Evolutionary conservation across 1,139 yeast species (phyloP), one percentile per base, ranked within the genome.

Genomic region (Barnettozyma hawaiiensis): DNA sequence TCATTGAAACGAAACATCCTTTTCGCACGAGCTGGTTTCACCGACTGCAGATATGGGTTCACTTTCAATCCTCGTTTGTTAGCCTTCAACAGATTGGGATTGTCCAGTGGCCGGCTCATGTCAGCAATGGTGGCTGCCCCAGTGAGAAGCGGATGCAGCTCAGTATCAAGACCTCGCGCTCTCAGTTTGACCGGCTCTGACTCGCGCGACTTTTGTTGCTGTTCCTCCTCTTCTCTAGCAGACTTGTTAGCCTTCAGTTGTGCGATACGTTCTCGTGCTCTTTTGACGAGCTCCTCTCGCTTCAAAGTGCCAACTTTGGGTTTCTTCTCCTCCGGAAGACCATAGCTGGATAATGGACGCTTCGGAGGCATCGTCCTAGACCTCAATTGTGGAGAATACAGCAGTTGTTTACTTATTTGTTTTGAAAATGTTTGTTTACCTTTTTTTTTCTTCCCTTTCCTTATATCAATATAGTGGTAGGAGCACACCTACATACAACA

Each of bases 61-160:
- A 76, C 61, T 7, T 66, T 70, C 51, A 69, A 72, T 42, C 72
- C 67, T 41, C 61, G 49, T 37, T 70, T 54, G 15, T 58, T 61
- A 6, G 44, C 41, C 29, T 46, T 53, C 11, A 37, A 43, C 16
- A 57, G 44, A 31, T 61, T 63, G 9, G 59, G 56, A 41, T 54
- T 57, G 28, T 51, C 57, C 10, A 57, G 29, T 29, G 45, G 42
- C 7, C 45, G 38, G 11, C 29, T 22, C 18, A 42, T 35, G 11
- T 59, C 58, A 22, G 32, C 31, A 16, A 35, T 27, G 10, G 42
- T 29, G 15, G 42, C 48, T 14, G 48, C 42, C 5, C 57, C 59
- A 35, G 71, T 57, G 9, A 81, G 62, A 15, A 81, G 60, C 2
- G 90, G 90, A 55, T 81, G 89, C 3, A 81, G 59, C 38, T 75